A percentile compares a stretch with the other conserved stretches of the same genome.
phyloP scores from a whole-genome alignment of 768 basidiomycete species.

The Boletus eberwhitei region DNA sequence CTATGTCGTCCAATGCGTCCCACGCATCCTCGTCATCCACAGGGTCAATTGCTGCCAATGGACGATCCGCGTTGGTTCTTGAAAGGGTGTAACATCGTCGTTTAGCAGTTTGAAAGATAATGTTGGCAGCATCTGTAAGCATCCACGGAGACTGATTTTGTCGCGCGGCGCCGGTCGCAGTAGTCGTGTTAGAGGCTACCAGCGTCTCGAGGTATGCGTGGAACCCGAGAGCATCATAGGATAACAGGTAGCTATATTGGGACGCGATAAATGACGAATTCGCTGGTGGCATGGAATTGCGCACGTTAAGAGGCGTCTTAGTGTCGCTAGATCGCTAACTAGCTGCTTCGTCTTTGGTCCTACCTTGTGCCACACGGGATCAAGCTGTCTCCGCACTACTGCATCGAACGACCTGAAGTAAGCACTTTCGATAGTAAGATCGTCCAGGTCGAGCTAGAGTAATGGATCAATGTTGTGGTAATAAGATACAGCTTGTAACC shows the following conservation, averaged over 20 bases:
- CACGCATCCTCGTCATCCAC: conserved; percentile 71
- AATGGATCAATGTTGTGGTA: neutral
- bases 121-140: conserved; percentile 86
- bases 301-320: conserved; percentile 79
- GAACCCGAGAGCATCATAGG: conserved; percentile 89
- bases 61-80: conserved; percentile 22
- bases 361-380: conserved; percentile 96
- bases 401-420: conserved; percentile 92
- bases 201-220: conserved; percentile 90
- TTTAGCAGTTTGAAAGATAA: conserved; percentile 78
- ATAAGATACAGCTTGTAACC: neutral
- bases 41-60: conserved; percentile 37
- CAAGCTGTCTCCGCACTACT: conserved; percentile 83
- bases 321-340: conserved; percentile 80
- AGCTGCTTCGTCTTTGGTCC: conserved; percentile 90
- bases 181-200: conserved; percentile 56
- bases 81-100: conserved; percentile 71
- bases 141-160: conserved; percentile 85
- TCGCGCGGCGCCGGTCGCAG: conserved; percentile 48
- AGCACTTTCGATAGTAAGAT: conserved; percentile 87
- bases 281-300: conserved; percentile 22
- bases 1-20: conserved; percentile 63
- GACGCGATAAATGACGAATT: neutral
- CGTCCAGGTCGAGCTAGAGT: conserved; percentile 87
- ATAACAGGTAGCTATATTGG: conserved; percentile 58